These are phyloP conservation scores for Brassica rapa DNA, from an alignment of 345 rosid genomes.

Conservation along the genomic window DNA sequence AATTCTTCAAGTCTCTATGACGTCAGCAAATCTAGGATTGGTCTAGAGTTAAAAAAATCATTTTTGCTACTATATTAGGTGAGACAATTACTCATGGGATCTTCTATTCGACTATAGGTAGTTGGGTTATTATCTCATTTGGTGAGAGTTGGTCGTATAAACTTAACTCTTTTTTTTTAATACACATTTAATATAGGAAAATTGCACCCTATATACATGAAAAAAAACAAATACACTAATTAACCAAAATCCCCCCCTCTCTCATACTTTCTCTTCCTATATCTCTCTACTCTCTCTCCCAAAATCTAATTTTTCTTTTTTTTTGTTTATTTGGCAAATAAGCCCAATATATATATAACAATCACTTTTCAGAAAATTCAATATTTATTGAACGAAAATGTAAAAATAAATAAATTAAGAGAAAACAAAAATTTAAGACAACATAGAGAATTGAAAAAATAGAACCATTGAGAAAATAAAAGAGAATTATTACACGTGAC, in stretches of 20 bases:
- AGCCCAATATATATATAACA: not conserved
- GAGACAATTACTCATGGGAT: conserved; percentile 14
- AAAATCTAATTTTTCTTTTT: too few species aligned
- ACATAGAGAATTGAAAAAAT: too few species aligned
- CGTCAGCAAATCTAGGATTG: not conserved
- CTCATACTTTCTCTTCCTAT: too few species aligned
- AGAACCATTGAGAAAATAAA: too few species aligned
- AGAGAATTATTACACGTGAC: not conserved
- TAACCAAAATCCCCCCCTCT: too few species aligned
- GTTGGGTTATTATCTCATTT: not conserved
- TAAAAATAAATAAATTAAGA: not conserved
- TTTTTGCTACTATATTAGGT: conserved; percentile 26
- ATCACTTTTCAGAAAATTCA: not conserved
- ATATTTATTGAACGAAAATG: not conserved
- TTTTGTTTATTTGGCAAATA: too few species aligned
- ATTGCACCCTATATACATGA: too few species aligned
- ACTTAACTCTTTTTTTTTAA: not conserved
- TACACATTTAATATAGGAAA: not conserved
- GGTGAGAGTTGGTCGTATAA: conserved; percentile 19
- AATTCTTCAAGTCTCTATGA: not conserved
- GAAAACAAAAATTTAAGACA: too few species aligned
- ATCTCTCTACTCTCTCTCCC: too few species aligned
- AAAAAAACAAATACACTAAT: too few species aligned
- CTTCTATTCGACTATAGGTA: not conserved
- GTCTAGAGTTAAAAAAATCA: not conserved